A percentile compares a stretch with the other conserved stretches of the same genome.
Conservation (phyloP, 2,329 filamentous ascomycete species). For the Xylaria multiplex region DNA sequence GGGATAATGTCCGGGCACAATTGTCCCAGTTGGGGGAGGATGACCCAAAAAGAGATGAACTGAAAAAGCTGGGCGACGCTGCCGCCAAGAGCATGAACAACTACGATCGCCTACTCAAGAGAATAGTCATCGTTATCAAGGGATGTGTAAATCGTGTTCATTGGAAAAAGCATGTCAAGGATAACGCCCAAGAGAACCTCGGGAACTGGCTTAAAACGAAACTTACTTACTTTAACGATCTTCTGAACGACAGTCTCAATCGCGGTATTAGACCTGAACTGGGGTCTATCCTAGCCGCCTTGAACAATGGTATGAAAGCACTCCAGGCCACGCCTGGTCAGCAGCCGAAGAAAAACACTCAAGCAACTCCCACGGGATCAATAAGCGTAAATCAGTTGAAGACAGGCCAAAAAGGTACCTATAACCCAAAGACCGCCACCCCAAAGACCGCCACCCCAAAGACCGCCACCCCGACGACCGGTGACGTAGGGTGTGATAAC, state of each 20-base stretch:
- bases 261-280: not conserved
- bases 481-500: no score
- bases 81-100: not conserved
- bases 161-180: conserved; percentile 21
- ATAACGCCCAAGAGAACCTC: not conserved
- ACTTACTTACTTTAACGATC: not conserved
- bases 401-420: not conserved
- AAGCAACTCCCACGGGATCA: not conserved
- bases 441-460: no score
- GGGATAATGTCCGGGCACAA: not conserved
- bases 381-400: not conserved
- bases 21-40: not conserved
- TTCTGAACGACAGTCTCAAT: not conserved
- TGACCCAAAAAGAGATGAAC: not conserved
- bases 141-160: conserved; percentile 9
- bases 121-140: not conserved
- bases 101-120: conserved; percentile 20
- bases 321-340: not conserved
- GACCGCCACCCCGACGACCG: no score
- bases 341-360: not conserved
- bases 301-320: conserved; percentile 8
- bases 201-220: conserved; percentile 22
- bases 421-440: not conserved
- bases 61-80: not conserved
- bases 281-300: not conserved